Conservation (phyloP, 2,329 filamentous ascomycete species). For the Colletotrichum camelliae region DNA sequence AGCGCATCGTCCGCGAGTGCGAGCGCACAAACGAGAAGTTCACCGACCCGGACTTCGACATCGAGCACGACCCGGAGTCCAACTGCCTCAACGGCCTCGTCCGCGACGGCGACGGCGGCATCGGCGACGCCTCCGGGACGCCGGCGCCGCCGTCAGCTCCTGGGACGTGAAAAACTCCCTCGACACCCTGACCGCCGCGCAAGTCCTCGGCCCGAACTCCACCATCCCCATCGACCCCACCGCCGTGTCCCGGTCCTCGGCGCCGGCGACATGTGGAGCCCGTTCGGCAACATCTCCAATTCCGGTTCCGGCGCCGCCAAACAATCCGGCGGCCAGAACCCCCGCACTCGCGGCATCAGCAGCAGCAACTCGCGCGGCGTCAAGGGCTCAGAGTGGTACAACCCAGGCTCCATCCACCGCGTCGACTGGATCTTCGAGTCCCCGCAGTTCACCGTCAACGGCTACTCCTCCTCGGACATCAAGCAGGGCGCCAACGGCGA, state of each 20-base stretch:
- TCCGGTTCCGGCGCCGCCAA: background rate
- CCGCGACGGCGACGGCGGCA: conserved; percentile 4
- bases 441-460: conserved; percentile 44
- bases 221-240: conserved; percentile 24
- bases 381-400: conserved; percentile 23
- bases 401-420: conserved; percentile 45
- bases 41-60: conserved; percentile 49
- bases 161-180: conserved; percentile 28
- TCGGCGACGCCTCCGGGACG: background rate
- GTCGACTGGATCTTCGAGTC: conserved; percentile 48
- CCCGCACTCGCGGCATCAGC: background rate
- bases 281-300: background rate
- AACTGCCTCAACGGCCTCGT: conserved; percentile 43
- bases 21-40: conserved; percentile 50
- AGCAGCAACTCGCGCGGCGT: conserved; percentile 4
- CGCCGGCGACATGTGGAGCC: background rate
- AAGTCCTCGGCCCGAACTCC: conserved; percentile 24
- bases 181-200: conserved; percentile 25
- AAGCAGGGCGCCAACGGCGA: conserved; percentile 61
- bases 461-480: conserved; percentile 45
- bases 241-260: conserved; percentile 24
- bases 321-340: background rate
- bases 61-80: conserved; percentile 39
- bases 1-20: conserved; percentile 45
- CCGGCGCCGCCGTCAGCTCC: conserved; percentile 18